Base-by-base conservation (phyloP, 768 basidiomycete genomes). In the Suillus subaureus region DNA sequence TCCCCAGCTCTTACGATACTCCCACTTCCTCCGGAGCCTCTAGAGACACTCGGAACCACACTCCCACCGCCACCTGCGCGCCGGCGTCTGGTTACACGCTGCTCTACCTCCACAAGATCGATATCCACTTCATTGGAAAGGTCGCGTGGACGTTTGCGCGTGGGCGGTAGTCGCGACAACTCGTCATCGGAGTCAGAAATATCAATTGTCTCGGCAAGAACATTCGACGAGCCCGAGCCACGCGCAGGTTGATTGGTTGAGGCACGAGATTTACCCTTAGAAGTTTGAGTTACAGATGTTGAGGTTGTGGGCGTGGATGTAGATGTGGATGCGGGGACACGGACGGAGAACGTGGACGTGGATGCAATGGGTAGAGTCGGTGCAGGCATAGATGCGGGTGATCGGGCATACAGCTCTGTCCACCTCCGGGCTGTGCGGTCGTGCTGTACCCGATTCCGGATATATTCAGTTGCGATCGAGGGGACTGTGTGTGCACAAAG, bases 341-440 rank as follows among this genome's bases (percentile, higher is more conserved):
- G 8, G 23, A 15, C 2, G 15, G 37, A 16, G 57, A 26, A 16
- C 26, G 23, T 58, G 16, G 57, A 26, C 15, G 56, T 26, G 23
- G 57, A 40, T 18, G 39, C 9, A 12, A 21, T 58, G 16, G 57
- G 26, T 28, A 16, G 2, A 15, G 39, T 15, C 4, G 55, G 8
- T 51, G 71, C 61, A n/a, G 68, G 66, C 13, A 76, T 52, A 8
- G 77, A 70, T 40, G 79, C 77, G 8, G 79, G 74, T 12, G 84
- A 86, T n/a, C 74, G 80, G 0, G 92, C 92, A 71, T 90, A 92
- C 16, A 87, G 74, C 52, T 86, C 81, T 1, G 91, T 92, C 92
- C 93, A 95, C 66, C 89, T 83, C 42, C 87, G 85, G 5, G 94
- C 94, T 1, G 85, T 94, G 15, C 80, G 79, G 73, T 96, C 93